Base-by-base conservation (phyloP, 2,329 filamentous ascomycete genomes). In the Monosporascus sp. region DNA sequence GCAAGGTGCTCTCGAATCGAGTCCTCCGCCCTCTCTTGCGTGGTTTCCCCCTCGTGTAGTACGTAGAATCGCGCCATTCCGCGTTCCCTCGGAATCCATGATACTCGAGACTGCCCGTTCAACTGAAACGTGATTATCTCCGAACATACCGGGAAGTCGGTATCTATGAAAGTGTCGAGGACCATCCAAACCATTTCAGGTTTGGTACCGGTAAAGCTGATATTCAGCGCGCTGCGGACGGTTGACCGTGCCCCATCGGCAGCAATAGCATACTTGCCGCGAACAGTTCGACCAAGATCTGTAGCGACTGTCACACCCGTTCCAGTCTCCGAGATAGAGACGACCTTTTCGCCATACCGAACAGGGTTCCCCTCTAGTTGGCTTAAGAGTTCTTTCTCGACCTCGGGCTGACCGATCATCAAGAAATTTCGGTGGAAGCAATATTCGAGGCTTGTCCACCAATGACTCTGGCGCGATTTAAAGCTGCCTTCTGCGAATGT, bases 221-320 rank as follows among this genome's bases (percentile, higher is more conserved):
- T 74, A 1, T 66, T 65, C 2, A 77, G 65, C 0, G 65, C 55
- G 3, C 59, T 64, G 7, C 79, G 74, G 3, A 82, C 72, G 2
- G 68, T 71, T 0, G 76, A 80, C 19, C 74, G 73, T 0, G 78
- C 75, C 1, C 80, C 79, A 41, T 83, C 80, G 6, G 78, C 79
- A 1, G 77, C 79, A 3, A 80, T 70, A 3, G 74, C 72, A 51
- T 78, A 83, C 22, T 62, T 65, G 55, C 67, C 68, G 27, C 58
- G 62, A 3, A 75, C 57, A 2, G 37, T 66, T 24, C 65, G 67
- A 1, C 70, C 71, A 1, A 62, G 60, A 5, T 56, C 55, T 1
- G 72, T 74, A 7, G 55, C 58, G 3, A 65, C 52, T 3, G 55
- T 60, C 19, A 71, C 68, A 14, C 55, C 52, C 20, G 55, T 48